Percentiles rank a stretch among this genome's conserved stretches.
These are phyloP conservation scores for Colletotrichum noveboracense DNA, from an alignment of 2,329 filamentous ascomycete genomes.

Conservation along the genomic window DNA sequence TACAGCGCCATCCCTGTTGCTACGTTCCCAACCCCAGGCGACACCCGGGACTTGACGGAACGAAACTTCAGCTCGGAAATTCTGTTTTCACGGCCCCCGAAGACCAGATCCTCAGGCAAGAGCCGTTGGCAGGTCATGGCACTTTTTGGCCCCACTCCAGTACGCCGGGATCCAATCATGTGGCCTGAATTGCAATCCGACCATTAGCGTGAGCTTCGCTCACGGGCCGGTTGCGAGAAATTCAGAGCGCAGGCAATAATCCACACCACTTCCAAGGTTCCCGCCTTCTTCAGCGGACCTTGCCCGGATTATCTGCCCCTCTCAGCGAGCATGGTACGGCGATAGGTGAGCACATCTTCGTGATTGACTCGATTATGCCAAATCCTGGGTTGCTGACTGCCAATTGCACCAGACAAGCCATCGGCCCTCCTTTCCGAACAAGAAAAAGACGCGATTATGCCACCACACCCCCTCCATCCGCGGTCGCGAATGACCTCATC, in stretches of 20 bases:
- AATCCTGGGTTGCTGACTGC: background rate
- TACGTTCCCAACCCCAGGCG: background rate
- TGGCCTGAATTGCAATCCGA: background rate
- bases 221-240: conserved; percentile 4
- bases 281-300: background rate
- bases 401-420: conserved; percentile 5
- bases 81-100: background rate
- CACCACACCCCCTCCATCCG: conserved; percentile 83
- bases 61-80: background rate
- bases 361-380: background rate
- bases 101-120: conserved; percentile 1
- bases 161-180: conserved; percentile 1
- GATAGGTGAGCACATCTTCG: conserved; percentile 9
- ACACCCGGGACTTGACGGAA: background rate
- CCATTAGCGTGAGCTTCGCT: conserved; percentile 2
- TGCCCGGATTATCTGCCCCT: background rate
- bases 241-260: background rate
- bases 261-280: background rate
- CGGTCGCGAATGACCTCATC: conserved; percentile 92
- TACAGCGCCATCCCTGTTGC: background rate
- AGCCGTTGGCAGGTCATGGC: background rate
- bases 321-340: conserved; percentile 18
- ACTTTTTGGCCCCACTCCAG: background rate
- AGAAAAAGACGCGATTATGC: conserved; percentile 58
- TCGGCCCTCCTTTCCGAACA: conserved; percentile 4